Conservation (phyloP, 208 protist species). For the Wallacemonas sp. region DNA sequence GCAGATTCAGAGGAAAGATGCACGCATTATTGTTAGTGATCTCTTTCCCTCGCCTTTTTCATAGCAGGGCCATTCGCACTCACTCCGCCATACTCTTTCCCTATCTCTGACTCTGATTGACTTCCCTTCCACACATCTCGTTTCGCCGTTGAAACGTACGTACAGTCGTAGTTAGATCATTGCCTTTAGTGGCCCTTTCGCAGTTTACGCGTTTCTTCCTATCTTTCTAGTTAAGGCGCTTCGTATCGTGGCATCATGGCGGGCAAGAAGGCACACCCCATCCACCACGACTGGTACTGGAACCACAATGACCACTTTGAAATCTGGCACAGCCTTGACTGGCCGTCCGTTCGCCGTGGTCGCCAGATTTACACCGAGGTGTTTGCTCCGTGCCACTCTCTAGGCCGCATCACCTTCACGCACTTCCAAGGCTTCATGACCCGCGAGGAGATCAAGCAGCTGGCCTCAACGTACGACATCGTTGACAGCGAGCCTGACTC, state of each 20-base stretch:
- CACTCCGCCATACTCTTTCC: background rate
- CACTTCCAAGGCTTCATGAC: slow-evolving; percentile 98
- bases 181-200: background rate
- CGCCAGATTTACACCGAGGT: slow-evolving; percentile 98
- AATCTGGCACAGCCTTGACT: slow-evolving; percentile 90
- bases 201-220: background rate
- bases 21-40: too few species aligned
- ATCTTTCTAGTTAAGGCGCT: slow-evolving; percentile 4
- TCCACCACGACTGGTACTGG: slow-evolving; percentile 89
- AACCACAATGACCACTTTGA: slow-evolving; percentile 88
- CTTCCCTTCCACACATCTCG: background rate
- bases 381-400: slow-evolving; percentile 96
- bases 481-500: slow-evolving; percentile 95
- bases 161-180: slow-evolving; percentile 10
- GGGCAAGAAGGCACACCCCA: slow-evolving; percentile 84
- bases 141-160: background rate
- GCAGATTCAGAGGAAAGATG: too few species aligned
- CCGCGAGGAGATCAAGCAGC: slow-evolving; percentile 94
- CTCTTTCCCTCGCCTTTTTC: too few species aligned
- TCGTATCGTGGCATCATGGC: slow-evolving; percentile 50
- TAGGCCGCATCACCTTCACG: slow-evolving; percentile 96
- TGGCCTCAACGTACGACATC: slow-evolving; percentile 92
- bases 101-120: too few species aligned
- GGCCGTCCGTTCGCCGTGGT: slow-evolving; percentile 94
- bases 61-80: too few species aligned